Evolutionary conservation across 106 monocot species (phyloP).

Genomic region (Dendrobium huoshanense): DNA sequence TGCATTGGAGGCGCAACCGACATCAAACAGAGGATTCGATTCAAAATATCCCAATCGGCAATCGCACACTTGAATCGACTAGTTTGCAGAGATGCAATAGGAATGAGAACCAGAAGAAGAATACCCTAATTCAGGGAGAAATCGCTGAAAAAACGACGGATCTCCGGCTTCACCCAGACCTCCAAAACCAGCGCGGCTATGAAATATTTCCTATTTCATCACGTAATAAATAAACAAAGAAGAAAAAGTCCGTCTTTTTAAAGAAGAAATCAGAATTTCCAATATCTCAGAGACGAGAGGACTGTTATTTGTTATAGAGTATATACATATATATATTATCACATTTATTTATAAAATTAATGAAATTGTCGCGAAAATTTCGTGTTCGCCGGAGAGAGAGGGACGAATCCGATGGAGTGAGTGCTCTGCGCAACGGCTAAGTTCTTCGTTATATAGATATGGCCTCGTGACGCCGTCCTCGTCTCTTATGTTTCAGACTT

Average conservation of each 20-base stretch:
- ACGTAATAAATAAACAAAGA: not conserved
- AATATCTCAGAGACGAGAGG: too few species aligned
- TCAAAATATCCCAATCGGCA: not conserved
- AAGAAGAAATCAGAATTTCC: not conserved
- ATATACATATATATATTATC: not conserved
- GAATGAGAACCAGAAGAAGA: not conserved
- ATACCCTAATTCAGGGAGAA: not conserved
- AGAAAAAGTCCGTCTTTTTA: not conserved
- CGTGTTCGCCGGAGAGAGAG: constrained; percentile 1
- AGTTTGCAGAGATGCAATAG: not conserved
- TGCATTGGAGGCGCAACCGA: not conserved
- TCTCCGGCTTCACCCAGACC: not conserved
- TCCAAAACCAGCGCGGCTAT: not conserved
- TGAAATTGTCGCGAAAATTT: not conserved
- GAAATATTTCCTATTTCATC: not conserved
- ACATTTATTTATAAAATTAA: not conserved
- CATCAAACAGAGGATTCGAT: not conserved
- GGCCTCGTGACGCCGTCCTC: too few species aligned
- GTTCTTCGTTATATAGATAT: not conserved
- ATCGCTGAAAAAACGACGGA: not conserved
- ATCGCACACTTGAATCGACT: not conserved
- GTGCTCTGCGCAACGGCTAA: not conserved
- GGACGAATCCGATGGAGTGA: not conserved
- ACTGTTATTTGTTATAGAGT: not conserved
- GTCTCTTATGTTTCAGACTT: too few species aligned